Evolutionary conservation across 805 yeast genomes (phyloP).

Genomic region (Hanseniaspora clermontiae): DNA sequence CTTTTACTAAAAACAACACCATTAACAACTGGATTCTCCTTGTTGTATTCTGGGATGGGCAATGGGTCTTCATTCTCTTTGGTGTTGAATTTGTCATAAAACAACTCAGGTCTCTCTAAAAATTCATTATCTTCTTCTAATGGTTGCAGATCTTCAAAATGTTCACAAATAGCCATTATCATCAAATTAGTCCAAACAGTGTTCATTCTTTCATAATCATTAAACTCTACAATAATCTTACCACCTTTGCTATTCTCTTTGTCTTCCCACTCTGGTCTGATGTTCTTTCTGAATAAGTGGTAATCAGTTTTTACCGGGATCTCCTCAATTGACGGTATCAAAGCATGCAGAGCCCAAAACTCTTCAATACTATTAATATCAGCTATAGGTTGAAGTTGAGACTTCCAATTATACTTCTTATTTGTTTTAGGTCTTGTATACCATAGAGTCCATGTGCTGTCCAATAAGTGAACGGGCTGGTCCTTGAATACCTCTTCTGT

Average conservation of each 20-base stretch:
- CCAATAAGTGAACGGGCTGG: conserved; percentile 54
- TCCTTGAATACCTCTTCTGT: neutral
- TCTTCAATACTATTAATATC: conserved; percentile 88
- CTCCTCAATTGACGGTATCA: conserved; percentile 83
- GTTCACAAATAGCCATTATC: conserved; percentile 87
- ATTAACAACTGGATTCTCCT: neutral
- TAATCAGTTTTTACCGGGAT: conserved; percentile 68
- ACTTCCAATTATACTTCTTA: conserved; percentile 76
- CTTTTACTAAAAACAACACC: conserved; percentile 13
- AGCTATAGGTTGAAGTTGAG: conserved; percentile 82
- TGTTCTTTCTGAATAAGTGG: conserved; percentile 84
- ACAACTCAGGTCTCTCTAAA: neutral
- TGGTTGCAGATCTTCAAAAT: conserved; percentile 67
- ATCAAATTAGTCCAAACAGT: conserved; percentile 85
- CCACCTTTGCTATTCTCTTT: conserved; percentile 79
- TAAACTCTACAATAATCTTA: conserved; percentile 77
- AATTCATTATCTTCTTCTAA: conserved; percentile 34
- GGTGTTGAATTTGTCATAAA: neutral
- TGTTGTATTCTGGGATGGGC: neutral
- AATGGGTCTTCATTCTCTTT: neutral
- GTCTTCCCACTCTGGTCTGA: conserved; percentile 99
- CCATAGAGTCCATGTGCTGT: conserved; percentile 92
- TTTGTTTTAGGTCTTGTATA: conserved; percentile 87
- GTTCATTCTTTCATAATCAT: conserved; percentile 35
- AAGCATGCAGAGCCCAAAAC: conserved; percentile 95